Base-by-base conservation (phyloP, 2,329 filamentous ascomycete species). In the Didymellaceae sp. region DNA sequence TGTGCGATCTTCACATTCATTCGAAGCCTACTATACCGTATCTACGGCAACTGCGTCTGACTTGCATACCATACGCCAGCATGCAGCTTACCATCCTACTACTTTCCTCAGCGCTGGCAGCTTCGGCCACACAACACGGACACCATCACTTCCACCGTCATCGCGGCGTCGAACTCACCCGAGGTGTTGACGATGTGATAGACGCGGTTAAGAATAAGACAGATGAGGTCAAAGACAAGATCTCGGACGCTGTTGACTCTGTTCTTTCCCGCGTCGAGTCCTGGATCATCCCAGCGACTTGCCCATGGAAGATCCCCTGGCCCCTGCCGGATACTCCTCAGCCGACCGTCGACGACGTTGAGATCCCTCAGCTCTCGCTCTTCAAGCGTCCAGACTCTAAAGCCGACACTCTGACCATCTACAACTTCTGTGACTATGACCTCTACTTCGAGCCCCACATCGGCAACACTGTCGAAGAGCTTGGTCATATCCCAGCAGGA, bases 401-500 rank as follows among this genome's bases (percentile, higher is more conserved):
- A 0, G 37, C 56, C 0, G 44, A 57, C 21, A 54, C 49, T 1
- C 38, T 62, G n/a, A 59, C 55, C 9, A 42, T 62, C 13, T 34
- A 55, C 25, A 62, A 61, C 41, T 63, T 59, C 52, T 63, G 61
- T 45, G 26, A 45, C 8, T 62, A 63, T 35, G 35, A 54, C 13
- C 52, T 61, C 18, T 44, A 45, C 34, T 52, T 55, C 39, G 35
- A 50, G 21, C 57, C 57, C 10, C 39, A 52, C 20, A 24, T 49
- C n/a, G 54, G 50, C 13, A 44, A 41, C 13, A 41, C 21, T 1
- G 30, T 33, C 5, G 33, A 35, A 7, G 52, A 45, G 10, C 20
- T 31, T 1, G 52, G 56, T 3, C 37, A 41, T 20, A 32, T 62
- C 13, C 14, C 42, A 1, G 55, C 53, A 4, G 49, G 55, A 8